These are phyloP conservation scores for Monosporascus sp. DNA, from an alignment of 2,329 filamentous ascomycete species.

Conservation along the genomic window DNA sequence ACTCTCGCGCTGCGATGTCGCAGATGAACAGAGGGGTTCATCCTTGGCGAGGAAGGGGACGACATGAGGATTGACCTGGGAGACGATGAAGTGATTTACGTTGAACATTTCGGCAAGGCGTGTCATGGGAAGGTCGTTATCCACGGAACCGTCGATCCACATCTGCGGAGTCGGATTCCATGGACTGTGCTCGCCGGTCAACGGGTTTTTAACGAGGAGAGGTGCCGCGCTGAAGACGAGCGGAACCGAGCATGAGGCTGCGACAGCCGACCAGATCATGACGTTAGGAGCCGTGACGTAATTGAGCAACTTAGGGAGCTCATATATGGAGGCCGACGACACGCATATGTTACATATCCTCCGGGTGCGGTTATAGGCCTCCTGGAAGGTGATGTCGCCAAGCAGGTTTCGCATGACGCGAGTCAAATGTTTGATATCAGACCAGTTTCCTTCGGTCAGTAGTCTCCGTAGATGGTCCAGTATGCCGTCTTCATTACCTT, in stretches of 20 bases:
- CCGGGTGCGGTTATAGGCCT: slow-evolving; percentile 91
- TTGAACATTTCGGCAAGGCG: slow-evolving; percentile 93
- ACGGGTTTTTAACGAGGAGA: slow-evolving; percentile 77
- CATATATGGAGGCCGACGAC: slow-evolving; percentile 80
- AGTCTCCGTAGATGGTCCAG: slow-evolving; percentile 66
- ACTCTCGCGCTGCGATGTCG: slow-evolving; percentile 16
- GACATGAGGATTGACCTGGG: slow-evolving; percentile 92
- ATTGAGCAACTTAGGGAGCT: slow-evolving; percentile 81
- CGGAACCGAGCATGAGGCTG: slow-evolving; percentile 91
- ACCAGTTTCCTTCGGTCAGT: slow-evolving; percentile 76
- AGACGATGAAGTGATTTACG: slow-evolving; percentile 97
- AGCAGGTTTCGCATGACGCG: slow-evolving; percentile 76
- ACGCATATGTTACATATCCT: slow-evolving; percentile 92
- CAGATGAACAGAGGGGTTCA: slow-evolving; percentile 47
- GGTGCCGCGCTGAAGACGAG: slow-evolving; percentile 76
- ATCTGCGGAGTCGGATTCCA: slow-evolving; percentile 83
- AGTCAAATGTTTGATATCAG: slow-evolving; percentile 76
- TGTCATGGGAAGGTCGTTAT: slow-evolving; percentile 89
- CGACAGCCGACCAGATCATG: slow-evolving; percentile 92
- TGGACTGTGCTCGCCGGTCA: slow-evolving; percentile 68
- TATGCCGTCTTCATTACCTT: slow-evolving; percentile 53
- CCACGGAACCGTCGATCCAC: slow-evolving; percentile 93
- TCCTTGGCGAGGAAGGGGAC: slow-evolving; percentile 78
- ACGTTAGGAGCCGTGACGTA: slow-evolving; percentile 93
- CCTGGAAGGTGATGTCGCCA: slow-evolving; percentile 89